Evolutionary conservation across 352 stramenopile species (phyloP), one percentile per base, ranked within the genome.

Genomic region (Paralagenidium karlingii): DNA sequence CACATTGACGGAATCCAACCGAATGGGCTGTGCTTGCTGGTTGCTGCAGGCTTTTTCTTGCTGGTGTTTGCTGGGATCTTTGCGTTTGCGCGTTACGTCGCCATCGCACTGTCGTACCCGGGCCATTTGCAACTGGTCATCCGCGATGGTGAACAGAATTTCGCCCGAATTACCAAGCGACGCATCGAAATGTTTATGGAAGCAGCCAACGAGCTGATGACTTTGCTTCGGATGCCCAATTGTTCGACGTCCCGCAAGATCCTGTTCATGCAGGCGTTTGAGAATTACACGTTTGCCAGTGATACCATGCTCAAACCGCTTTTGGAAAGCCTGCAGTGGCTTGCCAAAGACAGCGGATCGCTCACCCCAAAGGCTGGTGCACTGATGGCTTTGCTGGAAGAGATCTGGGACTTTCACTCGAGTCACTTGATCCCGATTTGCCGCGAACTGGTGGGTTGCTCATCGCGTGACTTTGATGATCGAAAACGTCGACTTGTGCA

Each of bases 61-160:
- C 48, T 91, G 6, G n/a, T 58, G 6, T 30, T 65, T 1, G 31
- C 41, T n/a, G n/a, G n/a, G 3, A 19, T 68, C 2, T 38, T 75
- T 21, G 39, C 55, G 4, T 51, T n/a, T 2, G 41, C 82, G 13
- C 71, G 69, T 32, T 57, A 61, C 3, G 45, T 87, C 12, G 58
- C 68, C 19, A 69, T 64, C 16, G 51, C 81, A 24, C 58, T 88
- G 43, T 63, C 64, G 25, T 92, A 71, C 36, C 78, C 78, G 0
- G 78, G 78, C 1, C 78, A 92, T 26, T 47, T 92, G 19, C 50
- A 58, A 19, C 53, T 92, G 24, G 75, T 92, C 24, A 78, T 82
- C 30, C 65, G 78, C 36, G 78, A 92, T 40, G 75, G 75, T 0
- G 78, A 92, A 47, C 58, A 58, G 46, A 88, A 64, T 34, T 92